Conservation (phyloP, 129 eudicot genomes). For the Chrysanthemum seticuspe region DNA sequence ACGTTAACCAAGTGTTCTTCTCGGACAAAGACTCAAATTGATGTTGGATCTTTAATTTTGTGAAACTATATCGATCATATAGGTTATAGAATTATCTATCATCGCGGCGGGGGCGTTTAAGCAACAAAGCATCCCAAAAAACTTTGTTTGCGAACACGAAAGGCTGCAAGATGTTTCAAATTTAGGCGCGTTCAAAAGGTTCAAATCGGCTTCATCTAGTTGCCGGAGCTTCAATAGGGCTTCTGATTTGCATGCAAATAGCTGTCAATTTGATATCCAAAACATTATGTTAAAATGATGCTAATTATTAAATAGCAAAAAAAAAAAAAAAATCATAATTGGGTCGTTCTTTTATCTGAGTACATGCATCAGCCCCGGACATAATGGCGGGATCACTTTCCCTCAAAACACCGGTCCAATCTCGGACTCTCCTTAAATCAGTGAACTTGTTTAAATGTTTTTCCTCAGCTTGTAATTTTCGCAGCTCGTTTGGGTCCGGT, state of each 20-base stretch:
- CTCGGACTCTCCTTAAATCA: slow-evolving; percentile 57
- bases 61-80: too few relatives aligned
- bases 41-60: too few relatives aligned
- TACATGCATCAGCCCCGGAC: slow-evolving; percentile 78
- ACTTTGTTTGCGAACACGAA: slow-evolving; percentile 50
- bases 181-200: slow-evolving; percentile 41
- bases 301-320: background rate
- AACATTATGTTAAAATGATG: slow-evolving; percentile 4
- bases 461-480: slow-evolving; percentile 59
- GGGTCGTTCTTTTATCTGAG: slow-evolving; percentile 44
- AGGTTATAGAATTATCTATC: background rate
- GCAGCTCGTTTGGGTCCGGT: slow-evolving; percentile 55
- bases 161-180: slow-evolving; percentile 28
- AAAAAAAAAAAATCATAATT: background rate
- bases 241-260: slow-evolving; percentile 84
- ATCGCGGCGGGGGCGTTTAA: too few relatives aligned
- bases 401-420: slow-evolving; percentile 73
- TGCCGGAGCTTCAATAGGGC: slow-evolving; percentile 80
- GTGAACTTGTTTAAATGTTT: slow-evolving; percentile 53
- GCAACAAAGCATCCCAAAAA: slow-evolving; percentile 55
- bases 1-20: too few relatives aligned
- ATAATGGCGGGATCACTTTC: slow-evolving; percentile 73
- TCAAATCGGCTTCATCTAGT: slow-evolving; percentile 58
- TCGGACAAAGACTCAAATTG: too few relatives aligned
- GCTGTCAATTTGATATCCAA: slow-evolving; percentile 51